Percentiles rank a stretch among this genome's conserved stretches.
Evolutionary conservation across 1,139 yeast genomes (phyloP).

Genomic region (Saccharomyces hybrid): DNA sequence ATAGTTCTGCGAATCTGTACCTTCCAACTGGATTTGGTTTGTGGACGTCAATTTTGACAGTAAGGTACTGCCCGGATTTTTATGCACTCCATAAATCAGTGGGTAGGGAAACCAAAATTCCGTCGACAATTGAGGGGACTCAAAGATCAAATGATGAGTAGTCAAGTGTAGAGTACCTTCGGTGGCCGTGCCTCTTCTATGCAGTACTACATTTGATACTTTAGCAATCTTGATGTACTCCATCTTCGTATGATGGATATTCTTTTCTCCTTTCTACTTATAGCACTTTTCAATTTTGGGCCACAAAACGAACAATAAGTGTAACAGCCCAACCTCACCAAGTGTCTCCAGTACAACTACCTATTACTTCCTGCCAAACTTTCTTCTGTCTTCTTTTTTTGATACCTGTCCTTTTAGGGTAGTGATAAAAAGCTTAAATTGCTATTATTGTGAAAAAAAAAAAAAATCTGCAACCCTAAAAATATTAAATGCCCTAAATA

Average conservation of each 20-base stretch:
- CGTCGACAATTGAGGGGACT: slow-evolving; percentile 36
- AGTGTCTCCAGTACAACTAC: background rate
- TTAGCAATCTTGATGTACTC: slow-evolving; percentile 50
- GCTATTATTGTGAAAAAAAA: background rate
- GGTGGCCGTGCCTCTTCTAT: slow-evolving; percentile 58
- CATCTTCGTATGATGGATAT: slow-evolving; percentile 31
- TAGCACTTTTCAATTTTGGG: background rate
- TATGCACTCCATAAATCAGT: slow-evolving; percentile 59
- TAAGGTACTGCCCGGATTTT: slow-evolving; percentile 38
- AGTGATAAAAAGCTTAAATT: background rate
- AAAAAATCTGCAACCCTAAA: background rate
- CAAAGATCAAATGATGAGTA: slow-evolving; percentile 80
- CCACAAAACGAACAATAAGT: background rate
- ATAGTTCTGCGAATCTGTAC: slow-evolving; percentile 1
- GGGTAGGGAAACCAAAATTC: slow-evolving; percentile 96
- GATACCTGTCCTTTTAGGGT: background rate
- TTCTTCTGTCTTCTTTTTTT: background rate
- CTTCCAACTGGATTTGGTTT: background rate
- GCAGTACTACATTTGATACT: slow-evolving; percentile 61
- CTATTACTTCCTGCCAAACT: no score
- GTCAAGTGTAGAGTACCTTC: slow-evolving; percentile 72
- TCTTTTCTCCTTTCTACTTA: background rate
- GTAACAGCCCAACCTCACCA: background rate
- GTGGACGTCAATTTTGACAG: slow-evolving; percentile 14
- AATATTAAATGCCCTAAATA: background rate